Conservation (phyloP, 371 early-diverging fungal genomes). For the Entomophthora muscae region DNA sequence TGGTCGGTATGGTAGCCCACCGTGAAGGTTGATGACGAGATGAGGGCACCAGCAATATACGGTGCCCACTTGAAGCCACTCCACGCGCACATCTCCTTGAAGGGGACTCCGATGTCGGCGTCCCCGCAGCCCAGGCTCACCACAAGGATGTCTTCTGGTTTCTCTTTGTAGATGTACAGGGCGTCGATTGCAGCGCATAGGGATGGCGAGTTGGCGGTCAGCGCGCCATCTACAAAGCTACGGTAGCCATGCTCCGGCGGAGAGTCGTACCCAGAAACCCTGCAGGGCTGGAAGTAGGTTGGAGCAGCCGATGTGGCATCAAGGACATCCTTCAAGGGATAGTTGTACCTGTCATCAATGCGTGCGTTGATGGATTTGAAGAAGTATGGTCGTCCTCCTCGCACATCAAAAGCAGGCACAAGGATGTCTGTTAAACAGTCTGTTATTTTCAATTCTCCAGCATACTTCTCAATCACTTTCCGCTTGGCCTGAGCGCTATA, state of each 20-base stretch:
- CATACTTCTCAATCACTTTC: background rate
- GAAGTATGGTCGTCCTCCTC: constrained; percentile 3
- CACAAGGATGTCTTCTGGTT: no score
- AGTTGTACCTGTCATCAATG: background rate
- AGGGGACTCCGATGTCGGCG: background rate
- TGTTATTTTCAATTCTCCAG: background rate
- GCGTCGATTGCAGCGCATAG: constrained; percentile 2
- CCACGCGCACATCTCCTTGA: background rate
- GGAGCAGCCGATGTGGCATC: no score
- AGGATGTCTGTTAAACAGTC: background rate
- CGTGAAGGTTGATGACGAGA: background rate
- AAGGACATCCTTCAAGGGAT: constrained; percentile 8
- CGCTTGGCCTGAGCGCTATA: background rate
- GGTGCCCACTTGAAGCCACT: background rate
- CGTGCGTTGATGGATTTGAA: background rate
- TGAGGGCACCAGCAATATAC: background rate
- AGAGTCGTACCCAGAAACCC: background rate
- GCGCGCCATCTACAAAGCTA: no score
- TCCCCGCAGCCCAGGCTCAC: constrained; percentile 1
- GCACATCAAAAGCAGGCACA: constrained; percentile 1
- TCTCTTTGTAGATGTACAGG: background rate
- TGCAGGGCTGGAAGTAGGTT: constrained; percentile 4
- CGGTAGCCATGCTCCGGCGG: background rate
- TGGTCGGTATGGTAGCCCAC: background rate
- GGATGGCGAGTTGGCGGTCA: constrained; percentile 4